phyloP scores from a whole-genome alignment of 2,329 filamentous ascomycete genomes.

The Davidsoniella australis region DNA sequence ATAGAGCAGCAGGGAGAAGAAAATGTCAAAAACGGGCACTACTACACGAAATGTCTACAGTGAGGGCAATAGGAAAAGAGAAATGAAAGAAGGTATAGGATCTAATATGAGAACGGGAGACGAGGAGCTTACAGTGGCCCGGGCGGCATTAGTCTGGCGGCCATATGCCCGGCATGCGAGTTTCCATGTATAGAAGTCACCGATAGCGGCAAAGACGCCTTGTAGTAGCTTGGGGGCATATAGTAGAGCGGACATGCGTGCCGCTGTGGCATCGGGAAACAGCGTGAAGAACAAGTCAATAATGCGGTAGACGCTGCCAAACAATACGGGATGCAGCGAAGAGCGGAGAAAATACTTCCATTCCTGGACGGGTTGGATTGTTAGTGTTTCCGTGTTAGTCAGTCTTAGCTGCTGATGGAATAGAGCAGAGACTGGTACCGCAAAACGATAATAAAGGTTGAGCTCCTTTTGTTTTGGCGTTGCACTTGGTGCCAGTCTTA shows the following conservation, averaged over 20 bases:
- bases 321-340: constrained; percentile 77
- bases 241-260: constrained; percentile 48
- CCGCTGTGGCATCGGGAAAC: constrained; percentile 29
- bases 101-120: background rate
- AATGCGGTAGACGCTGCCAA: constrained; percentile 55
- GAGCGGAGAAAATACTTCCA: constrained; percentile 79
- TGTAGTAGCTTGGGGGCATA: constrained; percentile 60
- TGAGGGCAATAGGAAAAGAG: constrained; percentile 14
- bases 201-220: constrained; percentile 56
- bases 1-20: background rate
- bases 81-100: background rate
- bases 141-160: constrained; percentile 40
- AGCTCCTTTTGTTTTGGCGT: background rate
- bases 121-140: constrained; percentile 44
- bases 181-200: constrained; percentile 80
- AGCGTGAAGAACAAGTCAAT: constrained; percentile 38
- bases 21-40: constrained; percentile 4
- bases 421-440: background rate
- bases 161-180: constrained; percentile 62
- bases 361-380: constrained; percentile 45
- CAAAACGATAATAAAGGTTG: background rate
- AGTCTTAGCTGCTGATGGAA: background rate
- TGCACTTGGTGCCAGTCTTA: too few relatives aligned
- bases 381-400: background rate
- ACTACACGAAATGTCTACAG: constrained; percentile 2